phyloP scores from a whole-genome alignment of 2,329 filamentous ascomycete genomes.

The Penicillium hordei region DNA sequence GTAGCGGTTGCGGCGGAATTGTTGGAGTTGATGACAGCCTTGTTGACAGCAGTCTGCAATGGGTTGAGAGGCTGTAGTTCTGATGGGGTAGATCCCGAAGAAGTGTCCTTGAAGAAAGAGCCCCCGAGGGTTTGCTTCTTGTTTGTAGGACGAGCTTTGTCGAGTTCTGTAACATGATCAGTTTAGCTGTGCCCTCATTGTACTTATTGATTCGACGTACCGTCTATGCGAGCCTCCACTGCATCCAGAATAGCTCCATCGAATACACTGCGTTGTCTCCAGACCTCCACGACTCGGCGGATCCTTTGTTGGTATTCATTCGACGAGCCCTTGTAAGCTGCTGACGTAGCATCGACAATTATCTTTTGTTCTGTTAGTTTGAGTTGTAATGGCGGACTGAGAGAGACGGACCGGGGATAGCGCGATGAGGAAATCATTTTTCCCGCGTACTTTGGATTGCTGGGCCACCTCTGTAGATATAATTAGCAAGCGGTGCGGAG shows the following conservation, averaged over 20 bases:
- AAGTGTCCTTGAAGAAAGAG: constrained; percentile 66
- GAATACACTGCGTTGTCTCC: constrained; percentile 84
- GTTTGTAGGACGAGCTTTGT: constrained; percentile 53
- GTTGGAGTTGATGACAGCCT: constrained; percentile 67
- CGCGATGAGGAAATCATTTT: constrained; percentile 87
- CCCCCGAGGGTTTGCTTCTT: constrained; percentile 62
- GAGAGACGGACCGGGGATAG: constrained; percentile 67
- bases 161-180: constrained; percentile 49
- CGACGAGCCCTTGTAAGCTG: constrained; percentile 87
- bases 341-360: constrained; percentile 83
- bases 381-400: background rate
- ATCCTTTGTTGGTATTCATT: constrained; percentile 86
- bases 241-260: constrained; percentile 74
- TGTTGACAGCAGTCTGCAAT: constrained; percentile 70
- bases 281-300: constrained; percentile 87
- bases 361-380: constrained; percentile 49
- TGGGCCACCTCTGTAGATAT: constrained; percentile 76
- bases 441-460: constrained; percentile 88
- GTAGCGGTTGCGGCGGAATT: constrained; percentile 69
- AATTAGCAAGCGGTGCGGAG: constrained; percentile 22
- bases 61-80: constrained; percentile 76
- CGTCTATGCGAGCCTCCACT: constrained; percentile 76
- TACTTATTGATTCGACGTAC: constrained; percentile 49
- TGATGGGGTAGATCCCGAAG: constrained; percentile 60
- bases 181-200: background rate